These are phyloP conservation scores for Astragalus glycyphyllos DNA, from an alignment of 306 rosid species.

Conservation along the genomic window DNA sequence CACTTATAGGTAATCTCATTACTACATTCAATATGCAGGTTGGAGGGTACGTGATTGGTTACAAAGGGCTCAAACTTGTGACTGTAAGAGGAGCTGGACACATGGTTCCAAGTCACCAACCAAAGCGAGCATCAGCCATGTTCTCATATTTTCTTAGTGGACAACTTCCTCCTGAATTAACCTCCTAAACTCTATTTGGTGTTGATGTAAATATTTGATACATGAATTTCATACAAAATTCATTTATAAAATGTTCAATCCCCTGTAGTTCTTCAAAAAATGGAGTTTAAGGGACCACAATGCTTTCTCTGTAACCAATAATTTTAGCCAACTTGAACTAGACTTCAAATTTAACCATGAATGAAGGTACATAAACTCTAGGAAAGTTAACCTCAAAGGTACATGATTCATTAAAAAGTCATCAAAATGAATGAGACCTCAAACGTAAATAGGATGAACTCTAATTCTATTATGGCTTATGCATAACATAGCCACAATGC, in stretches of 20 bases:
- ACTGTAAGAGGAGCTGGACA: slow-evolving; percentile 75
- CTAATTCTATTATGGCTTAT: neutral
- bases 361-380: neutral
- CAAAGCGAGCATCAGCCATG: slow-evolving; percentile 57
- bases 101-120: slow-evolving; percentile 66
- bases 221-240: slow-evolving; percentile 6
- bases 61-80: slow-evolving; percentile 57
- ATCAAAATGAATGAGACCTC: slow-evolving; percentile 24
- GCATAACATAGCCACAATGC: slow-evolving; percentile 12
- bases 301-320: neutral
- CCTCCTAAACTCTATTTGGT: neutral
- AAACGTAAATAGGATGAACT: slow-evolving; percentile 1
- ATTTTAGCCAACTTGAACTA: neutral
- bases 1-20: neutral
- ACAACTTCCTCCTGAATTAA: slow-evolving; percentile 42
- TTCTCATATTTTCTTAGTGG: slow-evolving; percentile 52
- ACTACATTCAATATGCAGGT: slow-evolving; percentile 46
- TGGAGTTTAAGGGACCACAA: too few relatives aligned
- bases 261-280: neutral
- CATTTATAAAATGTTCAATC: slow-evolving; percentile 2
- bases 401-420: neutral
- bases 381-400: neutral
- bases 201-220: neutral
- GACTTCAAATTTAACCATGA: neutral
- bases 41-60: slow-evolving; percentile 68